Evolutionary conservation across 1,139 yeast species (phyloP).

Genomic region (Nakaseomyces nivariensis): DNA sequence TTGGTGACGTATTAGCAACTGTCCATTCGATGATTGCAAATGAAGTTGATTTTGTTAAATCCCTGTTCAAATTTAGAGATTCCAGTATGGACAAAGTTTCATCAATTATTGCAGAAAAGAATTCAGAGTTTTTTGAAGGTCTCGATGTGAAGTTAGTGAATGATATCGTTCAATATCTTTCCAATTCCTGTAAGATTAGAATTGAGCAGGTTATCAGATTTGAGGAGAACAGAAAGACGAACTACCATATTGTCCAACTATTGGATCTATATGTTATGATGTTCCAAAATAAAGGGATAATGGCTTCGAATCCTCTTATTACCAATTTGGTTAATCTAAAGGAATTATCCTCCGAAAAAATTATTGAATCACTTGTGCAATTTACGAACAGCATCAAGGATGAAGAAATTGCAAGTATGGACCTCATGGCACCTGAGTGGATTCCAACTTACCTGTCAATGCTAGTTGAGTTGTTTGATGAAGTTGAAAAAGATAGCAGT

Average conservation of each 20-base stretch:
- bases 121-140: slow-evolving; percentile 22
- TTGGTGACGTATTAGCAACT: slow-evolving; percentile 85
- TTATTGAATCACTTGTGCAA: slow-evolving; percentile 13
- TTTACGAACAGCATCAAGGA: neutral
- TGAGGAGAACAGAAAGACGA: slow-evolving; percentile 47
- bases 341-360: slow-evolving; percentile 16
- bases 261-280: slow-evolving; percentile 60
- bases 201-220: slow-evolving; percentile 61
- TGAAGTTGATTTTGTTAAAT: slow-evolving; percentile 67
- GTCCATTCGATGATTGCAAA: slow-evolving; percentile 83
- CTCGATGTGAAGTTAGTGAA: slow-evolving; percentile 27
- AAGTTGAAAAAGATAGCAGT: slow-evolving; percentile 34
- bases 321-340: slow-evolving; percentile 14
- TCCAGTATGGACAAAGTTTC: slow-evolving; percentile 15
- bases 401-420: slow-evolving; percentile 11
- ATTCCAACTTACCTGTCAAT: slow-evolving; percentile 41
- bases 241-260: slow-evolving; percentile 52
- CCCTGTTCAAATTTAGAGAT: slow-evolving; percentile 38
- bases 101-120: slow-evolving; percentile 24
- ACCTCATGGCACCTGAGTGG: slow-evolving; percentile 67
- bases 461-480: slow-evolving; percentile 38
- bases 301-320: slow-evolving; percentile 14
- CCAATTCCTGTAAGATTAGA: slow-evolving; percentile 42
- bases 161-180: slow-evolving; percentile 40
- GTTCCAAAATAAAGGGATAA: slow-evolving; percentile 42